phyloP scores from a whole-genome alignment of 257 asterid species.

The Solanum chaucha region DNA sequence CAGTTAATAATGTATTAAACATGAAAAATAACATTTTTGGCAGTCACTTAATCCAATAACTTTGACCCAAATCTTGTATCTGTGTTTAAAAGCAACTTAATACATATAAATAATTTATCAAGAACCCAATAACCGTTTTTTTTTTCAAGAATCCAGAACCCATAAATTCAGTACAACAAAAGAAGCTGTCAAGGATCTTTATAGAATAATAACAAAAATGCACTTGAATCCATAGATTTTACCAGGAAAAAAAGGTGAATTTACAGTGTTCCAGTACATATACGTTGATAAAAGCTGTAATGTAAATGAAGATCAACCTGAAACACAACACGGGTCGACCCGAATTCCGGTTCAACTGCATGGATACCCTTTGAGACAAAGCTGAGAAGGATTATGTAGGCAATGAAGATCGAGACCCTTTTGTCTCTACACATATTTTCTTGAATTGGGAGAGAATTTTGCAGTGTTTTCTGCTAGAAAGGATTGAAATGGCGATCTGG shows the following conservation, averaged over 20 bases:
- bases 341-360: conserved; percentile 45
- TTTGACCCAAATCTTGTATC: background rate
- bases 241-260: background rate
- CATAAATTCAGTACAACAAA: background rate
- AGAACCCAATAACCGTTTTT: background rate
- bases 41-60: background rate
- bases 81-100: background rate
- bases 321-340: conserved; percentile 58
- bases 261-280: background rate
- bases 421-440: conserved; percentile 20
- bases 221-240: background rate
- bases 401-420: conserved; percentile 18
- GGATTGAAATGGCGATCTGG: background rate
- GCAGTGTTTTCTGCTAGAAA: background rate
- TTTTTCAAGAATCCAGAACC: background rate
- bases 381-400: conserved; percentile 16
- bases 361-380: conserved; percentile 13
- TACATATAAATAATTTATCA: no score
- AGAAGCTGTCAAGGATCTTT: background rate
- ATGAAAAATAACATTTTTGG: background rate
- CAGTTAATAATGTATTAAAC: background rate
- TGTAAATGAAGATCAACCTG: conserved; percentile 24
- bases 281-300: background rate
- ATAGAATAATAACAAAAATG: background rate
- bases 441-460: conserved; percentile 22